A percentile compares a stretch with the other conserved stretches of the same genome.
phyloP scores from a whole-genome alignment of 768 basidiomycete species.

The Mycena crocata region DNA sequence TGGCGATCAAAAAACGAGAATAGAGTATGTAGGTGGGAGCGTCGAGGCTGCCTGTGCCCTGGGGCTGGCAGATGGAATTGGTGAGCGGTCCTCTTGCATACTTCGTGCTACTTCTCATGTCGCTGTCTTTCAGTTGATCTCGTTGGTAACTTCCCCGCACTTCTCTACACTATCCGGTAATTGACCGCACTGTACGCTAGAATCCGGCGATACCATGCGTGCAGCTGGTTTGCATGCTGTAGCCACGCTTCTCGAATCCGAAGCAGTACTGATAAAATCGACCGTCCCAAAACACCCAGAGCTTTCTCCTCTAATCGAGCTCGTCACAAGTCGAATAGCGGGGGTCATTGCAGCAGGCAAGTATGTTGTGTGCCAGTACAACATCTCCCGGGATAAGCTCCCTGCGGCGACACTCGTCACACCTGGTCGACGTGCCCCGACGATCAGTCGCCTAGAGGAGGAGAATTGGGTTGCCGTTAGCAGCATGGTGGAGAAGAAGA shows the following conservation, averaged over 20 bases:
- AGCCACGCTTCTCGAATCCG: slow-evolving; percentile 84
- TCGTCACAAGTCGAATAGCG: slow-evolving; percentile 88
- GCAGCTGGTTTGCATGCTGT: slow-evolving; percentile 96
- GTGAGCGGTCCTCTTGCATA: slow-evolving; percentile 56
- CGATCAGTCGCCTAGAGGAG: slow-evolving; percentile 86
- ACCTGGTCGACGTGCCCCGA: slow-evolving; percentile 91
- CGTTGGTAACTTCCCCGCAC: slow-evolving; percentile 72
- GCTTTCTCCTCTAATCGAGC: slow-evolving; percentile 73
- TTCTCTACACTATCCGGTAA: neutral
- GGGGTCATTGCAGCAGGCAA: slow-evolving; percentile 90
- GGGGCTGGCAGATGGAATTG: slow-evolving; percentile 96
- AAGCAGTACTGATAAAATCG: slow-evolving; percentile 95
- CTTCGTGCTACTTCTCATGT: slow-evolving; percentile 14
- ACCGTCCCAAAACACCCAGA: slow-evolving; percentile 70
- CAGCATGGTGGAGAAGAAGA: slow-evolving; percentile 90
- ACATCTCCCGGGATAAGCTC: slow-evolving; percentile 77
- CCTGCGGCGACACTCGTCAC: slow-evolving; percentile 75
- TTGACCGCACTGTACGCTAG: slow-evolving; percentile 51
- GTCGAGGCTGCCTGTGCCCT: slow-evolving; percentile 98
- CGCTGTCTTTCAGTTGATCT: slow-evolving; percentile 79
- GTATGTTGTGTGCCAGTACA: slow-evolving; percentile 94
- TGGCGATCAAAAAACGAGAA: slow-evolving; percentile 74
- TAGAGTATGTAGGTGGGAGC: slow-evolving; percentile 97
- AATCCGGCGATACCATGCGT: slow-evolving; percentile 99
- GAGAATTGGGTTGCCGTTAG: slow-evolving; percentile 92